phyloP scores from a whole-genome alignment of 1,139 yeast species.

The Torulaspora globosa region DNA sequence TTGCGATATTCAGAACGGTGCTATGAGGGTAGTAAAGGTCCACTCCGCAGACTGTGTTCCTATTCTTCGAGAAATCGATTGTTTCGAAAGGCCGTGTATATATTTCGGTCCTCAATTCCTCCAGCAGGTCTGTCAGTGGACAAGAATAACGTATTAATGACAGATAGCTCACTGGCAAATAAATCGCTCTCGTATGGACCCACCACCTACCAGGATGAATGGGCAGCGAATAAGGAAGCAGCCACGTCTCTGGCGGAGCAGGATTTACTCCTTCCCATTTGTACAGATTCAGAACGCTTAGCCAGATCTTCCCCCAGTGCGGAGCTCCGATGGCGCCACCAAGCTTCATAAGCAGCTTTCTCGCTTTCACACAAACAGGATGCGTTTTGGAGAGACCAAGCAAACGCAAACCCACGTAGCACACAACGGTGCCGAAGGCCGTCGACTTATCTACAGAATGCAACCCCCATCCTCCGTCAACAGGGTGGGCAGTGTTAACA shows the following conservation, averaged over 20 bases:
- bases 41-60: slow-evolving; percentile 86
- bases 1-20: slow-evolving; percentile 56
- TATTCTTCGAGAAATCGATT: slow-evolving; percentile 64
- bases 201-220: slow-evolving; percentile 98
- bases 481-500: slow-evolving; percentile 89
- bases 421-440: slow-evolving; percentile 88
- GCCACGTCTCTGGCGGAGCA: slow-evolving; percentile 94
- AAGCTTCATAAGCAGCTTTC: slow-evolving; percentile 59
- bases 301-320: slow-evolving; percentile 97
- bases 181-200: slow-evolving; percentile 96
- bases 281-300: slow-evolving; percentile 73
- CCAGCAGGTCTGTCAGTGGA: slow-evolving; percentile 59
- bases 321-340: slow-evolving; percentile 93
- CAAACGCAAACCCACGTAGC: slow-evolving; percentile 73
- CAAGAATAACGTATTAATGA: slow-evolving; percentile 56
- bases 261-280: slow-evolving; percentile 98
- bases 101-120: slow-evolving; percentile 68
- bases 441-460: slow-evolving; percentile 91
- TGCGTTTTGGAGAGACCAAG: slow-evolving; percentile 72
- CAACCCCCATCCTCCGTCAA: slow-evolving; percentile 99
- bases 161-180: slow-evolving; percentile 80
- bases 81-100: slow-evolving; percentile 60
- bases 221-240: slow-evolving; percentile 74
- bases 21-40: slow-evolving; percentile 95
- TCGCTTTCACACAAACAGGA: slow-evolving; percentile 75